phyloP scores from a whole-genome alignment of 2,329 filamentous ascomycete species.

The Penicillium sp. region DNA sequence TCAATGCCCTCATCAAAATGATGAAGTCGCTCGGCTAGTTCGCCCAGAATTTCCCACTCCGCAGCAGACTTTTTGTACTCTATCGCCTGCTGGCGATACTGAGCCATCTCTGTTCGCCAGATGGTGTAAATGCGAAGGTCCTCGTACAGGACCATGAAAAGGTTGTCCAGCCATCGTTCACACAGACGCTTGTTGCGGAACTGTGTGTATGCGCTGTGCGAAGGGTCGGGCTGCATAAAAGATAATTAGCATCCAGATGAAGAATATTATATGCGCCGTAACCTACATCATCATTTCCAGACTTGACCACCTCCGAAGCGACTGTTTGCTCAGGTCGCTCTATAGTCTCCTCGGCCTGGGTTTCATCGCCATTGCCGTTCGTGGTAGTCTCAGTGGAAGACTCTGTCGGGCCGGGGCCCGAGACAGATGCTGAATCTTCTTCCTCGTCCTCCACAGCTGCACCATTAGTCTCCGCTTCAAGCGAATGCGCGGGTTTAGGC shows the following conservation, averaged over 20 bases:
- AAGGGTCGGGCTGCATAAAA: slow-evolving; percentile 56
- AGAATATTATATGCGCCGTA: too few relatives aligned
- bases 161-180: slow-evolving; percentile 95
- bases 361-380: slow-evolving; percentile 33
- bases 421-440: slow-evolving; percentile 26
- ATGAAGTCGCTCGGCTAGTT: slow-evolving; percentile 87
- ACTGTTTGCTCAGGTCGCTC: slow-evolving; percentile 81
- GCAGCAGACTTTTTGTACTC: slow-evolving; percentile 96
- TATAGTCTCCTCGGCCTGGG: slow-evolving; percentile 47
- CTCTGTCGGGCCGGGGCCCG: slow-evolving; percentile 22
- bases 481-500: slow-evolving; percentile 76
- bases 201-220: slow-evolving; percentile 76
- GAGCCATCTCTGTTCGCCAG: slow-evolving; percentile 97
- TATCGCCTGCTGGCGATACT: slow-evolving; percentile 88
- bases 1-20: slow-evolving; percentile 89
- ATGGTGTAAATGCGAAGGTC: slow-evolving; percentile 98
- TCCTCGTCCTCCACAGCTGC: slow-evolving; percentile 26
- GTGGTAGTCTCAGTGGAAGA: slow-evolving; percentile 24
- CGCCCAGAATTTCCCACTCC: slow-evolving; percentile 97
- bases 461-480: slow-evolving; percentile 39
- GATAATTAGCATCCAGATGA: slow-evolving; percentile 16
- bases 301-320: slow-evolving; percentile 73
- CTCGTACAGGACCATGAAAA: slow-evolving; percentile 99
- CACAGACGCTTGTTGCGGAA: slow-evolving; percentile 97
- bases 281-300: slow-evolving; percentile 69